Evolutionary conservation across 2,329 filamentous ascomycete genomes (phyloP).

Genomic region (Colletotrichum kahawae): DNA sequence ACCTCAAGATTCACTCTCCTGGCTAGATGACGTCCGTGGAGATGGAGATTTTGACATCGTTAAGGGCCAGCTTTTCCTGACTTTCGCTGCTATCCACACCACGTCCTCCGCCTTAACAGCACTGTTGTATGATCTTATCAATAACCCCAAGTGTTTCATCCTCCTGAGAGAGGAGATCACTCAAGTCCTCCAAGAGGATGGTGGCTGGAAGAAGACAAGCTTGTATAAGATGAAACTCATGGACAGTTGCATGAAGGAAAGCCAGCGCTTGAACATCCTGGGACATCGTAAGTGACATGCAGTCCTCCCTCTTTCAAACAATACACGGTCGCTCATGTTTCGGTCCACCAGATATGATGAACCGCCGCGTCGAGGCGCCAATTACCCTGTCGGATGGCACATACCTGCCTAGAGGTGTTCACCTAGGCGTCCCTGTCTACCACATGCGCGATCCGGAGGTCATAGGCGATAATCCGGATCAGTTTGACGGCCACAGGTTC

Average conservation of each 20-base stretch:
- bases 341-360: not conserved
- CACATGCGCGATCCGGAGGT: not conserved
- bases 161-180: not conserved
- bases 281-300: not conserved
- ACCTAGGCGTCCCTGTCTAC: not conserved
- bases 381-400: not conserved
- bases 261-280: not conserved
- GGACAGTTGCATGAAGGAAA: not conserved
- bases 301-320: not conserved
- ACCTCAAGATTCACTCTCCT: not conserved
- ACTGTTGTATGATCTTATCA: not conserved
- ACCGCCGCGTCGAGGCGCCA: not conserved
- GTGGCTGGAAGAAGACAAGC: not conserved
- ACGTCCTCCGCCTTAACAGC: not conserved
- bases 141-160: not conserved
- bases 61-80: not conserved
- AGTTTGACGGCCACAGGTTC: not conserved
- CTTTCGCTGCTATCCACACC: not conserved
- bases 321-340: accelerated
- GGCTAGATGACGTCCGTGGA: not conserved
- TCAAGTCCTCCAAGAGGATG: not conserved
- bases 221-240: not conserved
- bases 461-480: not conserved
- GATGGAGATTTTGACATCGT: not conserved
- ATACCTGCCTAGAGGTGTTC: not conserved